Conservation (phyloP, 2,329 filamentous ascomycete genomes). For the Epichloe brachyelytri region DNA sequence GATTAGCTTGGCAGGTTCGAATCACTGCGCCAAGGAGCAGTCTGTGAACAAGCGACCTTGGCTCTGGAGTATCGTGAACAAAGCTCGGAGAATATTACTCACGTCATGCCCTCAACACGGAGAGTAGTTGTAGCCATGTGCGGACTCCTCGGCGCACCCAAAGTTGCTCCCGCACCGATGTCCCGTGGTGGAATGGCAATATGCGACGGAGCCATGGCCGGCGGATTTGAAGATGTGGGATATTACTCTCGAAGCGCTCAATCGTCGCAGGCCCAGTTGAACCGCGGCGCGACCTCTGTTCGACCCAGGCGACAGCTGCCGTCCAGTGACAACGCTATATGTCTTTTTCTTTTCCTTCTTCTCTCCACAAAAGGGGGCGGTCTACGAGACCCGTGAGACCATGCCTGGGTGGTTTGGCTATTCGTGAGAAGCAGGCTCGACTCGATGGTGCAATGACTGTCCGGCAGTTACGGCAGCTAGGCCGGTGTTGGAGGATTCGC, state of each 20-base stretch:
- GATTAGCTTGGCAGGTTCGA: not conserved
- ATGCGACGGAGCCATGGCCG: slow-evolving; percentile 36
- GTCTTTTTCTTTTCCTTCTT: not conserved
- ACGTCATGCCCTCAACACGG: slow-evolving; percentile 79
- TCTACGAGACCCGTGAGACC: not conserved
- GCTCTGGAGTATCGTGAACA: slow-evolving; percentile 15
- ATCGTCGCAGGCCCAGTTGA: not conserved
- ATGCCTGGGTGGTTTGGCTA: not conserved
- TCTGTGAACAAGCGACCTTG: slow-evolving; percentile 15
- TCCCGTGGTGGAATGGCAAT: slow-evolving; percentile 34
- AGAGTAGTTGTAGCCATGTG: slow-evolving; percentile 85
- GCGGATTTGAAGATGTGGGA: not conserved
- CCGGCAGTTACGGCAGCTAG: not conserved
- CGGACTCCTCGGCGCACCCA: slow-evolving; percentile 24
- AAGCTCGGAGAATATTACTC: slow-evolving; percentile 22
- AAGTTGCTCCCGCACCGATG: slow-evolving; percentile 11
- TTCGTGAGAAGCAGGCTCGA: slow-evolving; percentile 3
- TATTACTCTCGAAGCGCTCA: not conserved
- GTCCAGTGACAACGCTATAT: not conserved
- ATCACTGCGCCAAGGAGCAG: not conserved
- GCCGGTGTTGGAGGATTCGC: not conserved
- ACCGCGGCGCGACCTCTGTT: not conserved
- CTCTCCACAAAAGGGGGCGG: not conserved
- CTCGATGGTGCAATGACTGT: slow-evolving; percentile 4
- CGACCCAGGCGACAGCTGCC: not conserved